phyloP scores from a whole-genome alignment of 352 stramenopile genomes.

The Phytophthora crassamura region DNA sequence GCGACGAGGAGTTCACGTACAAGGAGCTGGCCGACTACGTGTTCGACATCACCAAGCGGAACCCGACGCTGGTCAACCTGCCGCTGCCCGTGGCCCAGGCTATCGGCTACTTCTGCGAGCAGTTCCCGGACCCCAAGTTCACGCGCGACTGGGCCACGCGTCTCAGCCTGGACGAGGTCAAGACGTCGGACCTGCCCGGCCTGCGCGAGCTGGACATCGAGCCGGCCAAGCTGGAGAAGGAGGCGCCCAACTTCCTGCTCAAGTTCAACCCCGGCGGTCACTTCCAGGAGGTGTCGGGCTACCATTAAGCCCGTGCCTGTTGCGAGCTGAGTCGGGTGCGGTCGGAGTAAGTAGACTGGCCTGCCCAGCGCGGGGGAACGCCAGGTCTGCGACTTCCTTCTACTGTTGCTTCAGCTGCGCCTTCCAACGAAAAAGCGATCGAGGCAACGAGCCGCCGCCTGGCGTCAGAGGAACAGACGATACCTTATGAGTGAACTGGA shows the following conservation, averaged over 20 bases:
- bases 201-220: constrained; percentile 88
- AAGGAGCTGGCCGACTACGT: constrained; percentile 97
- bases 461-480: constrained; percentile 18
- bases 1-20: constrained; percentile 96
- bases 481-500: constrained; percentile 45
- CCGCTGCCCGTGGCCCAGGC: constrained; percentile 76
- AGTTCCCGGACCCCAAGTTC: constrained; percentile 88
- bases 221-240: constrained; percentile 94
- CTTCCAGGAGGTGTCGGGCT: constrained; percentile 92
- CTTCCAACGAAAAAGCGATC: constrained; percentile 7
- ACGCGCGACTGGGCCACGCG: constrained; percentile 80
- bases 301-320: constrained; percentile 64
- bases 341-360: background rate
- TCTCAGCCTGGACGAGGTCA: constrained; percentile 83
- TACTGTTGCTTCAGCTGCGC: constrained; percentile 16
- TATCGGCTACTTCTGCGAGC: constrained; percentile 81
- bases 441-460: constrained; percentile 8
- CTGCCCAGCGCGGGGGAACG: constrained; percentile 16
- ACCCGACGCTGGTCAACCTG: constrained; percentile 83
- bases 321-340: constrained; percentile 1
- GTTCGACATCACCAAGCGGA: constrained; percentile 90
- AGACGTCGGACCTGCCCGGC: constrained; percentile 80
- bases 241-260: constrained; percentile 95
- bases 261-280: constrained; percentile 95
- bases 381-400: constrained; percentile 9